Base-by-base conservation (phyloP, 495 filamentous ascomycete species). In the Penicillium samsonianum region DNA sequence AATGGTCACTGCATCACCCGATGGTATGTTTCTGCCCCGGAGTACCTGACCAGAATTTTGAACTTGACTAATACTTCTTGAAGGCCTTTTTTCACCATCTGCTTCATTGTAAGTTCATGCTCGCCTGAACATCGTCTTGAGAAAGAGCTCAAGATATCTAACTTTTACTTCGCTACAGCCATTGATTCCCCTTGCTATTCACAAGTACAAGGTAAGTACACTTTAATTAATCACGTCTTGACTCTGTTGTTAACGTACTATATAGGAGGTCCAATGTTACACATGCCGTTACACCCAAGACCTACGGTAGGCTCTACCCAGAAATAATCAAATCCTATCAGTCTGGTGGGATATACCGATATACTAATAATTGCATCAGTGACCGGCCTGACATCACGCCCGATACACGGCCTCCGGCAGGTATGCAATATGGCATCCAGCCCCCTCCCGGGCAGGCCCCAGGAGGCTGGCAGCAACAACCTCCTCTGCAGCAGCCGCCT, bases 1-100 rank as follows among this genome's bases (percentile, higher is more conserved):
- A 75, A 75, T 58, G 80, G 76, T 19, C 77, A 78, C 64, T 82
- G 80, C 47, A 56, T 78, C 7, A 81, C 77, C 16, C 65, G 78
- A 67, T 83, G 80, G 79, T 81, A 70, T 58, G 77, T 65, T 44
- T 28, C 52, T 43, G 19, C 25, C 26, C 22, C 5, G 2, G 11
- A 20, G 5, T 26, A 23, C 31, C 20, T 14, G 4, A 35, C 17
- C 22, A 19, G 16, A 16, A 2, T 30, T 20, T 33, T 23, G 45
- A 25, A 33, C 43, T 11, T 42, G 43, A 60, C 64, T 69, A 61
- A 67, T 56, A 43, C 17, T 30, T 44, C 16, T 22, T 26, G 9
- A 47, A 81, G 79, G 80, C 75, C 77, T 1, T 83, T 75, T 60
- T 80, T 83, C 50, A 83, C 80, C 26, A 54, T 83, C 44, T 83